Conservation (phyloP, 805 yeast species). For the Tetrapisispora arboricola region DNA sequence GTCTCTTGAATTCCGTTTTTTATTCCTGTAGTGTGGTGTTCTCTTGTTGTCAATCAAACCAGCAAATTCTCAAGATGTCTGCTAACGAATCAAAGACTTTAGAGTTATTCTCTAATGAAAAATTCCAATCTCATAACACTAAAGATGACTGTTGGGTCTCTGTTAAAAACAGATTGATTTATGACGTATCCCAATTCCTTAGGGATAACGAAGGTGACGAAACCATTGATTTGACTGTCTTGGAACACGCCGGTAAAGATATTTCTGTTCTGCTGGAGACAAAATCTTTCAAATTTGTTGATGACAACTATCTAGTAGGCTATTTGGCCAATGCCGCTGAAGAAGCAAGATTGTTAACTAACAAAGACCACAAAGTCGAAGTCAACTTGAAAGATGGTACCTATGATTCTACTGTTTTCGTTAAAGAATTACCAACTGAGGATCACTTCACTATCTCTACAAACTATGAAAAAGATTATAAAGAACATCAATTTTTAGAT, state of each 20-base stretch:
- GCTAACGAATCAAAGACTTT: conserved; percentile 29
- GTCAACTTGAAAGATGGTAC: conserved; percentile 36
- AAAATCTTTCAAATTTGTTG: conserved; percentile 43
- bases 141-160: conserved; percentile 69
- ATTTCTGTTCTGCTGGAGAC: conserved; percentile 49
- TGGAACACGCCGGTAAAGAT: conserved; percentile 71
- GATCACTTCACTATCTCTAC: conserved; percentile 69
- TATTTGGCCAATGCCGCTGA: conserved; percentile 75
- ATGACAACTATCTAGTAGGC: conserved; percentile 72
- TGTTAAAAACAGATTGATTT: conserved; percentile 66
- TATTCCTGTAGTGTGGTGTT: no score
- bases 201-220: conserved; percentile 62
- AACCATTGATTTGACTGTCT: conserved; percentile 33
- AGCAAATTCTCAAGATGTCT: no score
- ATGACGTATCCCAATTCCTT: conserved; percentile 56
- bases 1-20: no score
- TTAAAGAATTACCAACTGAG: conserved; percentile 55
- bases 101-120: conserved; percentile 50
- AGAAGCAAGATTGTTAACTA: conserved; percentile 56
- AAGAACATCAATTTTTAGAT: conserved; percentile 78
- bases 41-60: no score
- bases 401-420: conserved; percentile 45
- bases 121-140: conserved; percentile 44
- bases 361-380: conserved; percentile 51
- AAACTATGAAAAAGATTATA: conserved; percentile 59